Evolutionary conservation across 2,329 filamentous ascomycete species (phyloP).

Genomic region (Fusarium palustre): DNA sequence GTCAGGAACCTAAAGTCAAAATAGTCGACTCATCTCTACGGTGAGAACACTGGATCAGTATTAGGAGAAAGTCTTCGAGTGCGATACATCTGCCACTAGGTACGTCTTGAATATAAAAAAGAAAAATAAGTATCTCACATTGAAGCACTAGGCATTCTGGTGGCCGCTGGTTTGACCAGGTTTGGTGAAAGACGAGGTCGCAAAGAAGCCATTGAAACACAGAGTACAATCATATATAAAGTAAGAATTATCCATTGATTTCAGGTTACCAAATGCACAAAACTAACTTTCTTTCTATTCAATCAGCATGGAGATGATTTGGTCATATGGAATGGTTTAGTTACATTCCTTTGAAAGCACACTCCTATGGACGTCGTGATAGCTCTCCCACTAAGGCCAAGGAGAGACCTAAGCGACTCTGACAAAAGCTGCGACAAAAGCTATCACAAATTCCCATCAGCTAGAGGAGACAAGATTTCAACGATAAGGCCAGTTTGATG

Average conservation of each 20-base stretch:
- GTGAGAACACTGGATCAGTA: not conserved
- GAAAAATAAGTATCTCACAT: not conserved
- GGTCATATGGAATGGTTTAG: not conserved
- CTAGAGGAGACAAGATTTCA: no score
- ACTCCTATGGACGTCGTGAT: not conserved
- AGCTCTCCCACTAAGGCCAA: not conserved
- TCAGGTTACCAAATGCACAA: not conserved
- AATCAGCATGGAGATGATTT: not conserved
- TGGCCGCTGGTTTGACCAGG: not conserved
- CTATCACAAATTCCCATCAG: no score
- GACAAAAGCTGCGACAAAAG: no score
- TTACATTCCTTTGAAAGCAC: not conserved
- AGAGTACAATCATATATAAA: not conserved
- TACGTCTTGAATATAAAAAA: not conserved
- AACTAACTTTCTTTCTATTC: not conserved
- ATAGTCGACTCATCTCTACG: no score
- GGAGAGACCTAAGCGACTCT: not conserved
- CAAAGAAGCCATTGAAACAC: not conserved
- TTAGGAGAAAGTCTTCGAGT: not conserved
- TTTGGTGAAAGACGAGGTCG: not conserved
- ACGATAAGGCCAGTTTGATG: no score
- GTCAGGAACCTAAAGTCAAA: no score
- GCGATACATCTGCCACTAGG: not conserved
- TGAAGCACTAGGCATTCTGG: not conserved
- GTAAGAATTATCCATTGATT: not conserved